Evolutionary conservation across 2,329 filamentous ascomycete genomes (phyloP).

Genomic region (Nakataea oryzae): DNA sequence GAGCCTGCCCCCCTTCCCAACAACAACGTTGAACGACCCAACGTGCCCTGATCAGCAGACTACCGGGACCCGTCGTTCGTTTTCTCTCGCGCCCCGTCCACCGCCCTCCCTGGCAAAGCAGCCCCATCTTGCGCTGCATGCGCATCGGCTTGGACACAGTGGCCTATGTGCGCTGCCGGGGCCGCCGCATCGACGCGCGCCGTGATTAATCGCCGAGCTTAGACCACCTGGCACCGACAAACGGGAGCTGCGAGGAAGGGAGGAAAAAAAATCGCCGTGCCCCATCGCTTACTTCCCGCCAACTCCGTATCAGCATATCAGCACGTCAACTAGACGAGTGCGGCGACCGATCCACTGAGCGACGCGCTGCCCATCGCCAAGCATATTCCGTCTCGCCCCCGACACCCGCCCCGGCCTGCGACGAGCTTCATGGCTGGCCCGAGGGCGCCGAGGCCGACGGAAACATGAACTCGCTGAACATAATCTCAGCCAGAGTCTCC

Average conservation of each 20-base stretch:
- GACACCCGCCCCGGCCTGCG: constrained; percentile 4
- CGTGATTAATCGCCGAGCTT: neutral
- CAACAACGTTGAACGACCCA: neutral
- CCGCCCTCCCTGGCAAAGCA: too few species aligned
- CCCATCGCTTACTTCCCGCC: neutral
- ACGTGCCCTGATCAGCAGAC: neutral
- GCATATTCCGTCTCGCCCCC: neutral
- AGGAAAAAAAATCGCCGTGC: neutral
- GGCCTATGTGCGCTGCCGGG: neutral
- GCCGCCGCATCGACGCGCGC: neutral
- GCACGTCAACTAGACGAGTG: neutral
- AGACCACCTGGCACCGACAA: neutral
- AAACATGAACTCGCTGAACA: constrained; percentile 95
- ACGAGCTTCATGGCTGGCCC: constrained; percentile 40
- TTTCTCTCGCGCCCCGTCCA: neutral
- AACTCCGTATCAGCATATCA: too few species aligned
- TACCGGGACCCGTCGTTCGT: neutral
- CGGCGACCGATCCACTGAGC: neutral
- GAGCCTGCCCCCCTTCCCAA: constrained; percentile 2
- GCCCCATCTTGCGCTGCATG: neutral
- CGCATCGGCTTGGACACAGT: neutral
- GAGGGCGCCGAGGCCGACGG: constrained; percentile 21
- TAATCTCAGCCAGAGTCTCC: constrained; percentile 76
- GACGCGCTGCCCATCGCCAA: neutral
- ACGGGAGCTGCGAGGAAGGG: neutral